Evolutionary conservation across 1,284 basidiomycete species (phyloP), one percentile per base, ranked within the genome.

Genomic region (Cystobasidiaceae sp.): DNA sequence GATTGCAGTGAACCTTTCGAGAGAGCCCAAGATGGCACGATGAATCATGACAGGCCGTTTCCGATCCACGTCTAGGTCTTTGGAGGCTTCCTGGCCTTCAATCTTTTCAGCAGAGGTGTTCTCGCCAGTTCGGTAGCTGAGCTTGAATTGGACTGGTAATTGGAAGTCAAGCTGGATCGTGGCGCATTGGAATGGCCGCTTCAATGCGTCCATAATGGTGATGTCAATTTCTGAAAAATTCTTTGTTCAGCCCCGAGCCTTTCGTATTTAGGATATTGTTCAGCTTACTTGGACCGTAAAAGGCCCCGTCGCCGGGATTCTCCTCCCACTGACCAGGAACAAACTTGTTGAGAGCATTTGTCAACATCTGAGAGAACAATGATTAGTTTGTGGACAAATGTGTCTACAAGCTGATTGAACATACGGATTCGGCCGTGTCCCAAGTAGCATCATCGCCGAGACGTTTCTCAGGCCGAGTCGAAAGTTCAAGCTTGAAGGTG

Each of bases 91-190:
- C 13, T 80, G 74, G 17, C 85, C 68, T 44, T 74, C 83, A 41
- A 86, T 23, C 48, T 57, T 46, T 4, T 52, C 58, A n/a, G 48
- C 49, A 34, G 74, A 58, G 19, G 67, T 39, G 7, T 30, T 52
- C 25, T 60, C 54, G 3, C 37, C 68, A 21, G 57, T 85, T 44
- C 92, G 88, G 80, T 93, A 98, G 75, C 88, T 88, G 69, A 99
- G 83, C 78, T 96, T 88, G 82, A 99, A 98, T 55, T 92, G 87
- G 75, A 97, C 88, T n/a, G 96, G 96, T 8, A 99, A 84, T 78
- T 98, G 92, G 85, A 97, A 99, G 81, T 98, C 96, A 70, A 99
- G 89, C 79, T 98, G 90, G 77, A 98, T 97, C 3, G 96, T 98
- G 48, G 93, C 94, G 73, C 96, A 98, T 79, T 99, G 96, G 85